Percentiles rank a stretch among this genome's conserved stretches.
Conservation (phyloP, 2,329 filamentous ascomycete genomes). For the Lasiodiplodia gonubiensis region DNA sequence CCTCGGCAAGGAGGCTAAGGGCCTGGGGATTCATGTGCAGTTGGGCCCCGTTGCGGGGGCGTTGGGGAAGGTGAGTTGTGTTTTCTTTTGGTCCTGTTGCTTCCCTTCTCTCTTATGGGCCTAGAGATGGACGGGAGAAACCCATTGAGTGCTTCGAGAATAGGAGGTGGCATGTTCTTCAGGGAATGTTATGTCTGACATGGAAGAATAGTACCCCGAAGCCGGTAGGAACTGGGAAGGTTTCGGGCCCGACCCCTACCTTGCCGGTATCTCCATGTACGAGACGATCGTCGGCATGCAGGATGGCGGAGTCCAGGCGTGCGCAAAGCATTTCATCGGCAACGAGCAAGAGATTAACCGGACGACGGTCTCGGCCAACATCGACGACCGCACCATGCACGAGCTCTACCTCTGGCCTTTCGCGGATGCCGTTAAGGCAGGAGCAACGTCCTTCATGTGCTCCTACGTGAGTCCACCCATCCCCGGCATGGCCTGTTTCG, state of each 20-base stretch:
- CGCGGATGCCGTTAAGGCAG: slow-evolving; percentile 64
- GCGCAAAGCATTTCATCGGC: slow-evolving; percentile 61
- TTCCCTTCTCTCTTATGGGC: not conserved
- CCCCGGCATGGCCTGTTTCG: not conserved
- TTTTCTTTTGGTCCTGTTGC: not conserved
- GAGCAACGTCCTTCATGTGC: slow-evolving; percentile 67
- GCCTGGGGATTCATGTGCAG: slow-evolving; percentile 50
- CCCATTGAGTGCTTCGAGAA: not conserved
- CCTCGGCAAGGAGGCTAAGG: slow-evolving; percentile 48
- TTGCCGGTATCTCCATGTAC: slow-evolving; percentile 50
- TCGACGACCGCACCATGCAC: slow-evolving; percentile 69
- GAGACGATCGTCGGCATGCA: slow-evolving; percentile 50
- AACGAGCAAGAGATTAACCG: slow-evolving; percentile 65
- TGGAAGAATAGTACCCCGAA: slow-evolving; percentile 13
- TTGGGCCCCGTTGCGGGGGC: slow-evolving; percentile 52
- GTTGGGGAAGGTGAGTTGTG: slow-evolving; percentile 14
- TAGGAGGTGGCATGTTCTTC: not conserved
- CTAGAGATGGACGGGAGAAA: not conserved
- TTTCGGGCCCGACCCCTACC: slow-evolving; percentile 50
- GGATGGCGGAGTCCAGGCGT: slow-evolving; percentile 50
- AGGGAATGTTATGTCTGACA: not conserved
- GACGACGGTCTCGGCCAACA: slow-evolving; percentile 65
- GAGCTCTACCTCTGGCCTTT: slow-evolving; percentile 74
- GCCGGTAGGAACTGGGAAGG: slow-evolving; percentile 55
- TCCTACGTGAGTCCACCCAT: slow-evolving; percentile 31